Percentiles rank a stretch among this genome's conserved stretches.
Conservation (phyloP, 306 rosid genomes). For the Astragalus glycyphyllos region DNA sequence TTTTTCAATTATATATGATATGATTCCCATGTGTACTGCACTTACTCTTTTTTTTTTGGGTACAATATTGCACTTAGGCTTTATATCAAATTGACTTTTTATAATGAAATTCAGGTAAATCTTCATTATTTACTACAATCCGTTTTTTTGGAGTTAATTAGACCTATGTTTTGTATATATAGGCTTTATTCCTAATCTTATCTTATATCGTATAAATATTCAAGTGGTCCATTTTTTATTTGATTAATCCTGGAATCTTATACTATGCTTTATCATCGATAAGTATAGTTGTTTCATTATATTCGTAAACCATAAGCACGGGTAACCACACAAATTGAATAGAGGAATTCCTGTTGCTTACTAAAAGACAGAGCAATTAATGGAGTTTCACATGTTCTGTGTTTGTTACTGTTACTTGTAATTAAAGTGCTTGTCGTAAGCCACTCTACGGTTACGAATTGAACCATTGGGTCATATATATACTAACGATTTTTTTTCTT, state of each 20-base stretch:
- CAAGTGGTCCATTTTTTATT: neutral
- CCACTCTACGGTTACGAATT: conserved; percentile 1
- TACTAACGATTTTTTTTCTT: too few species aligned
- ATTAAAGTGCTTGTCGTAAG: too few species aligned
- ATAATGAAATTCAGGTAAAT: conserved; percentile 23
- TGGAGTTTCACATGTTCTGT: conserved; percentile 37
- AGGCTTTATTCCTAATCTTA: too few species aligned
- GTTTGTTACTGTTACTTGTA: too few species aligned
- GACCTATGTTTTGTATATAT: conserved; percentile 9
- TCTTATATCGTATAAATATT: neutral
- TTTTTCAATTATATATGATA: conserved; percentile 5
- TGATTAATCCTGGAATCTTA: neutral
- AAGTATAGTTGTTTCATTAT: neutral
- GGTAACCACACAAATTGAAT: conserved; percentile 12
- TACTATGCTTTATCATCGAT: too few species aligned
- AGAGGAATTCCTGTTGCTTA: conserved; percentile 5
- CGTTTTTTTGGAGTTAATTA: neutral
- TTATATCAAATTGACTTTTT: conserved; percentile 7
- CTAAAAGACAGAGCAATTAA: conserved; percentile 40
- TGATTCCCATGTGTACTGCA: conserved; percentile 41
- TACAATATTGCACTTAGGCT: too few species aligned
- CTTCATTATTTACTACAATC: neutral
- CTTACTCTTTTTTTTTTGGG: neutral
- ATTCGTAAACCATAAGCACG: neutral
- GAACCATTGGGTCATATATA: too few species aligned